Evolutionary conservation across 164 flowering plant species (phyloP).

Genomic region (Stephania japonica): DNA sequence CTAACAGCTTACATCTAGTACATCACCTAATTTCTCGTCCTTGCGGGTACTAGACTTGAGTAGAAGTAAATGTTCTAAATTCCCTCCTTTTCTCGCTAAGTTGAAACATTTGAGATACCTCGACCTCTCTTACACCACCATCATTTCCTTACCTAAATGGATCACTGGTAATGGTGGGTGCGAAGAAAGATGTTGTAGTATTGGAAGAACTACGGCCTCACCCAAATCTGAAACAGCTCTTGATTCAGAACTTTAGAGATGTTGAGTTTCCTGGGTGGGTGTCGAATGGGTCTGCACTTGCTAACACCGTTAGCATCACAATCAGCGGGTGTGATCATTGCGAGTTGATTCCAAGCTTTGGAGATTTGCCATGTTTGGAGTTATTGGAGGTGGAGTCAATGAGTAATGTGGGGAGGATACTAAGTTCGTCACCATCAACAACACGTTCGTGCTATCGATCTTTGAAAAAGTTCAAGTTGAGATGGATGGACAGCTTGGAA

Average conservation of each 20-base stretch:
- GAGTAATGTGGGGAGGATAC: background rate
- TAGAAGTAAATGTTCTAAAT: no score
- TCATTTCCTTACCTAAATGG: background rate
- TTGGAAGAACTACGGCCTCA: background rate
- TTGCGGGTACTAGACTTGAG: no score
- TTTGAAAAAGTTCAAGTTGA: no score
- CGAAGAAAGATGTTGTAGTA: background rate
- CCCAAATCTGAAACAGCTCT: background rate
- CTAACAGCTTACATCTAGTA: no score
- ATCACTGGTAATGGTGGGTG: background rate
- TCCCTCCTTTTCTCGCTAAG: no score
- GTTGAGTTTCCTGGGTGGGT: background rate
- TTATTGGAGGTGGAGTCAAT: no score
- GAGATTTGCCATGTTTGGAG: background rate
- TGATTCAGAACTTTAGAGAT: background rate
- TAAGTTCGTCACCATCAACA: background rate
- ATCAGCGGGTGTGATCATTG: background rate
- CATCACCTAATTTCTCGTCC: no score
- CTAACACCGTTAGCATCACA: background rate
- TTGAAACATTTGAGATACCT: conserved; percentile 4
- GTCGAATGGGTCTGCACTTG: background rate
- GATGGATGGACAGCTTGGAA: no score
- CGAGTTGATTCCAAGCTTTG: background rate
- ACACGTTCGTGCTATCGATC: background rate
- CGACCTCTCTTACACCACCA: conserved; percentile 4